A percentile compares a stretch with the other conserved stretches of the same genome.
These are phyloP conservation scores for Chiua sp. DNA, from an alignment of 1,284 basidiomycete species.

Conservation along the genomic window DNA sequence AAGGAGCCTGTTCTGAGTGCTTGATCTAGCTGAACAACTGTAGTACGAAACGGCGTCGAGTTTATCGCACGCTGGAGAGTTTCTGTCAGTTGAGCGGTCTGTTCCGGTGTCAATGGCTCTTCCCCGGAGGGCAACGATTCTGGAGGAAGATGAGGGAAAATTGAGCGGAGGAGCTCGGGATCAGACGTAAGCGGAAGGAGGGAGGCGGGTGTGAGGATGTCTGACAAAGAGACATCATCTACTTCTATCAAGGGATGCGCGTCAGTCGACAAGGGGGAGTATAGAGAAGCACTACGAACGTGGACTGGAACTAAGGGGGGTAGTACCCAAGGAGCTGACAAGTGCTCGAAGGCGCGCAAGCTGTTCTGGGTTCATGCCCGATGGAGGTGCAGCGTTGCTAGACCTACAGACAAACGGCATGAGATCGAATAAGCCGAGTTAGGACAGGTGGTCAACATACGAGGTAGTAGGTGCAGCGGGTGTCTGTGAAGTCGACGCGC, in stretches of 20 bases:
- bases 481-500: constrained; percentile 38
- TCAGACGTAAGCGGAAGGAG: constrained; percentile 67
- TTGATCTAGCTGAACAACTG: constrained; percentile 74
- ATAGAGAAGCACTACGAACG: constrained; percentile 28
- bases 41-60: constrained; percentile 63
- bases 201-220: constrained; percentile 75
- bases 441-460: constrained; percentile 13
- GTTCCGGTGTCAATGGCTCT: constrained; percentile 26
- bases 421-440: not conserved
- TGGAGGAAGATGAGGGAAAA: constrained; percentile 77
- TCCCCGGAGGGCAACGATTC: constrained; percentile 25
- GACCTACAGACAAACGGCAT: constrained; percentile 3
- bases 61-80: constrained; percentile 59
- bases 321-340: constrained; percentile 44
- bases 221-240: constrained; percentile 65
- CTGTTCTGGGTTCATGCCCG: constrained; percentile 55
- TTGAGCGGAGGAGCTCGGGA: constrained; percentile 65
- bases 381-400: constrained; percentile 3
- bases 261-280: not conserved
- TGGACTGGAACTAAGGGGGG: constrained; percentile 20
- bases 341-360: constrained; percentile 55
- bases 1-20: constrained; percentile 78
- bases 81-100: constrained; percentile 52
- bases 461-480: constrained; percentile 21
- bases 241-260: constrained; percentile 15